phyloP scores from a whole-genome alignment of 371 early-diverging fungal species.

The Mucor sp. region DNA sequence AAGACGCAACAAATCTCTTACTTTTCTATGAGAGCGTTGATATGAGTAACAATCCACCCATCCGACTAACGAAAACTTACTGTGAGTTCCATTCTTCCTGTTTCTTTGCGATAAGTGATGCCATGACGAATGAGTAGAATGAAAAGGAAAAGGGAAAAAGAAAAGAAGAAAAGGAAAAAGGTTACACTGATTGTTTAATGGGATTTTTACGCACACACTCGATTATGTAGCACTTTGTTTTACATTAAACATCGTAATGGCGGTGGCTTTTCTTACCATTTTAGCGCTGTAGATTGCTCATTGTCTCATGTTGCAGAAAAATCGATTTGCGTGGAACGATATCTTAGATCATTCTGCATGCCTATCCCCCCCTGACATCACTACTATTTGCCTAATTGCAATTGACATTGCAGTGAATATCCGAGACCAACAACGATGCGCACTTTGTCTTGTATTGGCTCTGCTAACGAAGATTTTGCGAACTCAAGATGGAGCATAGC shows the following conservation, averaged over 20 bases:
- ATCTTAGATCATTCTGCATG: background rate
- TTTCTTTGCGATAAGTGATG: conserved; percentile 14
- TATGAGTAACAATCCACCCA: background rate
- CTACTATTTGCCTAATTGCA: background rate
- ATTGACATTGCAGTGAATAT: background rate
- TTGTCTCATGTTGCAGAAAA: background rate
- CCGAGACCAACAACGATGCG: background rate
- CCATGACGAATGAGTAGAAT: background rate
- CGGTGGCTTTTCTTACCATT: background rate
- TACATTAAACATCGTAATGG: background rate
- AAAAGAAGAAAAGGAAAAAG: background rate
- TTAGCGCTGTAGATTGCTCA: background rate
- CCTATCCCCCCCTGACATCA: background rate
- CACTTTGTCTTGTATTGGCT: background rate
- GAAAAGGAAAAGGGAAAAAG: background rate
- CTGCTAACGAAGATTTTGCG: background rate
- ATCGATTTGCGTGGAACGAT: background rate
- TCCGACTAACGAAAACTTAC: background rate
- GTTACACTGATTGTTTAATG: background rate
- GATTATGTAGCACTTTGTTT: background rate
- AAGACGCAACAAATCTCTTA: conserved; percentile 37
- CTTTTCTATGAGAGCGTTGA: conserved; percentile 19
- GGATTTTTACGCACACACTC: background rate
- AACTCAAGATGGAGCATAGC: background rate
- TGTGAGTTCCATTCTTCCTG: conserved; percentile 18